These are phyloP conservation scores for Huntiella bhutanensis DNA, from an alignment of 2,329 filamentous ascomycete species.

Conservation along the genomic window DNA sequence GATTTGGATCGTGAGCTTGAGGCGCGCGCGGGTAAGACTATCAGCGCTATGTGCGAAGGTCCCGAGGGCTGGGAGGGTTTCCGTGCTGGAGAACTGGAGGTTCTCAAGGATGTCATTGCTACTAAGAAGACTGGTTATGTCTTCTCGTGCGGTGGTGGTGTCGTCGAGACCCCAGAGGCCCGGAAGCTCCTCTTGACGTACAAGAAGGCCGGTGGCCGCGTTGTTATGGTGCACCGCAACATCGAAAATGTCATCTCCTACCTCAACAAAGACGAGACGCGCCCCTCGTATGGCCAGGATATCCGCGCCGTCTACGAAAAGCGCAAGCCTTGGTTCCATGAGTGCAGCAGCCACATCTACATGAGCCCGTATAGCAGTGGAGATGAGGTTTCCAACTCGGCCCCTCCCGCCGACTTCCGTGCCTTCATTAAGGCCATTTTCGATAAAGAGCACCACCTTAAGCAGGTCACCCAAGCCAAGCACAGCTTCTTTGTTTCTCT, in stretches of 20 bases:
- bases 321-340: constrained; percentile 71
- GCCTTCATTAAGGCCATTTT: constrained; percentile 17
- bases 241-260: constrained; percentile 79
- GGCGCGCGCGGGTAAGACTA: constrained; percentile 48
- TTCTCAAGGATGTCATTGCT: constrained; percentile 54
- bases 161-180: constrained; percentile 72
- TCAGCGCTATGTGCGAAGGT: constrained; percentile 66
- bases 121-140: constrained; percentile 60
- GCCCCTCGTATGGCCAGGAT: constrained; percentile 82
- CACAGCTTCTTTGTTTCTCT: constrained; percentile 87
- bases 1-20: constrained; percentile 85
- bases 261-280: constrained; percentile 69
- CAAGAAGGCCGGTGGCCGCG: constrained; percentile 57
- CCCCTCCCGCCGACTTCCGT: constrained; percentile 10
- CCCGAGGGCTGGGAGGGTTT: constrained; percentile 73
- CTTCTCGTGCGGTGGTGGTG: constrained; percentile 83
- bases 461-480: constrained; percentile 29
- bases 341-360: constrained; percentile 90
- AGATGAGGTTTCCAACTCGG: constrained; percentile 7
- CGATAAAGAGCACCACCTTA: constrained; percentile 26
- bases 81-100: constrained; percentile 54
- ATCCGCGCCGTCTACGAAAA: constrained; percentile 82
- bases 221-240: constrained; percentile 73
- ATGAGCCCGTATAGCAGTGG: constrained; percentile 42
- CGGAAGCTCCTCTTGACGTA: constrained; percentile 58